A percentile compares a stretch with the other conserved stretches of the same genome.
These are phyloP conservation scores for Podospora conica DNA, from an alignment of 495 filamentous ascomycete genomes.

Conservation along the genomic window DNA sequence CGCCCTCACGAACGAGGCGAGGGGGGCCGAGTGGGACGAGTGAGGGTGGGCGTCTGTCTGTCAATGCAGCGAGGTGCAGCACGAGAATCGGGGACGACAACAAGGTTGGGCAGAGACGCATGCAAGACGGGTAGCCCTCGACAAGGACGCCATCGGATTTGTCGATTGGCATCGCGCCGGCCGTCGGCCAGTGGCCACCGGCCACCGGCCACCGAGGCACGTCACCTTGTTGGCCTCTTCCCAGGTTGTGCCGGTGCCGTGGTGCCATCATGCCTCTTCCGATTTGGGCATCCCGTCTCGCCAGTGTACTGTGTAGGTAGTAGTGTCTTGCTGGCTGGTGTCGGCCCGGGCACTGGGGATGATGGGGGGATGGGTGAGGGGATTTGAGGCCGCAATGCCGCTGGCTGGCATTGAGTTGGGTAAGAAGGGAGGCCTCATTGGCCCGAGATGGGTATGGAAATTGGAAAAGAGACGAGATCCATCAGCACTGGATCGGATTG, in stretches of 20 bases:
- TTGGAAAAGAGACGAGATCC: background rate
- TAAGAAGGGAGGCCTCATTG: background rate
- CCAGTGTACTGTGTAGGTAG: too few relatives aligned
- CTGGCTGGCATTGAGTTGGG: slow-evolving; percentile 1
- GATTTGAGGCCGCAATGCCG: slow-evolving; percentile 12
- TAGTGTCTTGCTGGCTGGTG: background rate
- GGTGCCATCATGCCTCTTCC: background rate
- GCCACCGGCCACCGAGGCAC: slow-evolving; percentile 8
- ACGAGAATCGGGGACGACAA: slow-evolving; percentile 5
- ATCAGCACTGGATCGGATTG: background rate
- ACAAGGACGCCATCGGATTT: slow-evolving; percentile 3
- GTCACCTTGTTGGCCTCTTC: background rate
- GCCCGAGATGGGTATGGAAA: background rate
- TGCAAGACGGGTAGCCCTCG: slow-evolving; percentile 8
- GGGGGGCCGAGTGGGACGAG: background rate
- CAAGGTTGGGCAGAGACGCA: slow-evolving; percentile 29
- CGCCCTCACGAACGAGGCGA: background rate
- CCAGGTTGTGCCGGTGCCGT: background rate
- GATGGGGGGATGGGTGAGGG: background rate
- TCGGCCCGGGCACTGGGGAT: background rate
- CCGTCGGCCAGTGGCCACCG: slow-evolving; percentile 6
- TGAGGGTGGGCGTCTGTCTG: background rate
- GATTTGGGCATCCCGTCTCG: background rate
- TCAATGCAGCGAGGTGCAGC: slow-evolving; percentile 3
- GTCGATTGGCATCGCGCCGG: background rate